A percentile compares a stretch with the other conserved stretches of the same genome.
Evolutionary conservation across 2,329 filamentous ascomycete genomes (phyloP).

Genomic region (Shiraia bambusicola): DNA sequence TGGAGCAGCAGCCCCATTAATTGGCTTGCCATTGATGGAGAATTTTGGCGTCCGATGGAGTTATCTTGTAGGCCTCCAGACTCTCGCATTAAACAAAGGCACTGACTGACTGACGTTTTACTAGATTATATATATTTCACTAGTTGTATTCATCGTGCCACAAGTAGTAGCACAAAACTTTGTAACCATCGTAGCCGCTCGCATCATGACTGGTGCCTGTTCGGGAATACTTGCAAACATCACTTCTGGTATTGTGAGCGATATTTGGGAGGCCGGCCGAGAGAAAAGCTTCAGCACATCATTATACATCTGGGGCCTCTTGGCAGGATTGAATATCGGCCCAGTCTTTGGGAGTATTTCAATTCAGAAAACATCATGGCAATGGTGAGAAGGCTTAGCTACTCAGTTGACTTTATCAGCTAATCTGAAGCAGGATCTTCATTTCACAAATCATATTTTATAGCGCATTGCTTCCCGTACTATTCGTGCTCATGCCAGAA

Average conservation of each 20-base stretch:
- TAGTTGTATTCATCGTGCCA: slow-evolving; percentile 47
- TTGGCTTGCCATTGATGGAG: slow-evolving; percentile 49
- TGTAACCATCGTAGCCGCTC: slow-evolving; percentile 48
- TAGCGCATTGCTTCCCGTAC: slow-evolving; percentile 45
- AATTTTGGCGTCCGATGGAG: slow-evolving; percentile 49
- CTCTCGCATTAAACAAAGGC: background rate
- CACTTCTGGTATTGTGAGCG: slow-evolving; percentile 37
- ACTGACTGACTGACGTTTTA: background rate
- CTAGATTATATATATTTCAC: slow-evolving; percentile 41
- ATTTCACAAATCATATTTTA: slow-evolving; percentile 51
- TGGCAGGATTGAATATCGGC: slow-evolving; percentile 49
- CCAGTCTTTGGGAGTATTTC: slow-evolving; percentile 49
- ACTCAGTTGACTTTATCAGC: slow-evolving; percentile 14
- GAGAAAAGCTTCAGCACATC: slow-evolving; percentile 48
- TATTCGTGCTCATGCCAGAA: slow-evolving; percentile 49
- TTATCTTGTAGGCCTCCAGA: slow-evolving; percentile 36
- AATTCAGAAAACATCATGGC: slow-evolving; percentile 43
- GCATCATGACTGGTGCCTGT: slow-evolving; percentile 49
- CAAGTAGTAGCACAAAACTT: slow-evolving; percentile 50
- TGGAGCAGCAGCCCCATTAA: slow-evolving; percentile 45
- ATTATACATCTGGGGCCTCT: slow-evolving; percentile 47
- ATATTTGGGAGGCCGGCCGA: slow-evolving; percentile 42
- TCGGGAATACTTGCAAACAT: slow-evolving; percentile 48
- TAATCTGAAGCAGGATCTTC: slow-evolving; percentile 44
- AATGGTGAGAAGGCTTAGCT: slow-evolving; percentile 40